Base-by-base conservation (phyloP, 208 protist genomes). In the Sergeia podlipaevii region DNA sequence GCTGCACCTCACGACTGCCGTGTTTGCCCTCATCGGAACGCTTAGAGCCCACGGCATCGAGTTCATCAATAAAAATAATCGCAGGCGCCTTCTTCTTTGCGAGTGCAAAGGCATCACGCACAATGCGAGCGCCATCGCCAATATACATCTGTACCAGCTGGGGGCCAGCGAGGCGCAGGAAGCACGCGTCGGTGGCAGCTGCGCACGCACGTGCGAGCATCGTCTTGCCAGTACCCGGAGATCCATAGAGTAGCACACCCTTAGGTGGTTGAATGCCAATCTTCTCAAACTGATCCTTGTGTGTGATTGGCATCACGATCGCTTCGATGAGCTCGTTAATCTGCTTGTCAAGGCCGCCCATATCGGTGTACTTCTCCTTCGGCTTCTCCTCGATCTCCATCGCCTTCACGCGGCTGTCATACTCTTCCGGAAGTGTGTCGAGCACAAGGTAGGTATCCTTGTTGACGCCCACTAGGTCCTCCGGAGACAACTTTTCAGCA, bases 21-120 rank as follows among this genome's bases (percentile, higher is more conserved):
- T 96, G 90, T 52, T 98, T 89, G 47, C 99, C 98, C 65, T 97
- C 93, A 53, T 98, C 97, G n/a, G 91, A 97, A 45, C 98, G 88
- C 67, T 98, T 98, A 6, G 98, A 99, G 44, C 99, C 99, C 42
- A 99, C 97, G 29, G 99, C 99, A 70, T 99, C 99, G 13, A 99
- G 88, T 76, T 99, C 98, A 65, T 99, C 99, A 63, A 99, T 99
- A 71, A 99, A 99, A 48, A 99, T 99, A 64, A 99, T 99, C 8
- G 98, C 88, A 4, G 97, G 98, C 8, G 91, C 87, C 72, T 99
- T 99, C 72, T 99, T 98, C 72, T 99, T 99, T 23, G 99, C 99
- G 21, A 99, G 84, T 2, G 94, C 96, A 84, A 99, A 99, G 26
- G 98, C 97, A 69, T 99, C 98, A 30, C 98, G 86, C 17, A 99